A percentile compares a stretch with the other conserved stretches of the same genome.
Evolutionary conservation across 2,329 filamentous ascomycete species (phyloP).

Genomic region (Colletotrichum euphorbiae): DNA sequence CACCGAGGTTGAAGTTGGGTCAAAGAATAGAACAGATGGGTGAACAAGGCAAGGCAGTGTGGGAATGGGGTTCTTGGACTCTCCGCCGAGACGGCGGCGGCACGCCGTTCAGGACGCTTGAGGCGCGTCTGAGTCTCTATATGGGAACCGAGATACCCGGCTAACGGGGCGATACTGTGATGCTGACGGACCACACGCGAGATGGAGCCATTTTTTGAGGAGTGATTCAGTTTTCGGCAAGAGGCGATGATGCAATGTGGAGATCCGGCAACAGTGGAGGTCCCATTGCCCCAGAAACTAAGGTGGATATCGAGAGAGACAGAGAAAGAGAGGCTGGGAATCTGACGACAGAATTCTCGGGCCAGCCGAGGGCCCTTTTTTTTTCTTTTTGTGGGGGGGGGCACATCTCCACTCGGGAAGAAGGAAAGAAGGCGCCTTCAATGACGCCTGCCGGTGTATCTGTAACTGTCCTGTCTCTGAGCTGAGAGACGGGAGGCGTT

Average conservation of each 20-base stretch:
- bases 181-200: background rate
- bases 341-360: background rate
- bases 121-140: background rate
- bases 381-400: no score
- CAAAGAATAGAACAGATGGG: background rate
- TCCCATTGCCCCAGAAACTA: conserved; percentile 22
- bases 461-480: conserved; percentile 15
- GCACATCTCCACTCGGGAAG: conserved; percentile 16
- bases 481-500: conserved; percentile 9
- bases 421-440: background rate
- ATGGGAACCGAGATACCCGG: conserved; percentile 14
- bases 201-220: background rate
- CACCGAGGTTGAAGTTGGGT: background rate
- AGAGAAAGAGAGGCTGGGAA: conserved; percentile 24
- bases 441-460: conserved; percentile 26
- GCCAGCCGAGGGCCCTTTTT: background rate
- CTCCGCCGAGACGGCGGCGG: conserved; percentile 12
- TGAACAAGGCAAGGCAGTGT: background rate
- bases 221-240: background rate
- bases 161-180: background rate
- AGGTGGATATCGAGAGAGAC: background rate
- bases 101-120: background rate
- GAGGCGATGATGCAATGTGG: conserved; percentile 36
- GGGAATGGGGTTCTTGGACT: conserved; percentile 1
- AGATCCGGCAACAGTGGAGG: conserved; percentile 17